Base-by-base conservation (phyloP, 2,329 filamentous ascomycete genomes). In the Lachnellula suecica region DNA sequence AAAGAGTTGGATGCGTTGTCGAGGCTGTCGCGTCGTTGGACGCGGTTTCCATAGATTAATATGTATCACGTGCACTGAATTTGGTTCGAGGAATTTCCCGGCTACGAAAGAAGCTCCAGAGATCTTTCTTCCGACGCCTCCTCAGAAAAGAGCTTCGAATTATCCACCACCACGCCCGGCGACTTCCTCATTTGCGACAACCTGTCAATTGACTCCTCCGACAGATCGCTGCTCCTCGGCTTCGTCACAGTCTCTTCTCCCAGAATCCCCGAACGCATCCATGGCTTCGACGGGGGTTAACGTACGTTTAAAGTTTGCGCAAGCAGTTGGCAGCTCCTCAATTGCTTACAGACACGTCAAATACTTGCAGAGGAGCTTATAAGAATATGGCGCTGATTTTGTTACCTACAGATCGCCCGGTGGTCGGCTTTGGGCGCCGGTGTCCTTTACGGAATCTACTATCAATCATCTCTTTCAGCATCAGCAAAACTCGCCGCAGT, bases 391-490 rank as follows among this genome's bases (percentile, higher is more conserved):
- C n/a, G 35, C 52, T 53, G 49, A 57, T 31, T 8, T 31, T 38
- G 29, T 34, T 40, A 34, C 19, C 10, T 59, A 20, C 74, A 99
- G 94, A 93, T 99, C 74, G 84, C 97, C 74, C 92, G 94, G 77
- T 99, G 93, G 83, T 93, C 91, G 70, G 92, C 92, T 71, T 89
- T 99, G 63, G 89, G 86, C 69, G 80, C 91, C 68, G 94, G 94
- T 72, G 78, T 97, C 71, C 87, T 96, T 77, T 99, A 99, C 79
- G 94, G 94, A 73, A 85, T 96, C 79, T 89, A 87, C 75, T 93
- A 96, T 79, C 94, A 99, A 79, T 81, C 87, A 69, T 82, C 84
- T 58, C 87, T 99, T 73, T 86, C 77, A 63, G 74, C 88, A 52
- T 74, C 82, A 67, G 84, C 91, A 69, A 88, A 85, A 75, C 75